A percentile compares a stretch with the other conserved stretches of the same genome.
These are phyloP conservation scores for Daldinia decipiens DNA, from an alignment of 495 filamentous ascomycete genomes.

Conservation along the genomic window DNA sequence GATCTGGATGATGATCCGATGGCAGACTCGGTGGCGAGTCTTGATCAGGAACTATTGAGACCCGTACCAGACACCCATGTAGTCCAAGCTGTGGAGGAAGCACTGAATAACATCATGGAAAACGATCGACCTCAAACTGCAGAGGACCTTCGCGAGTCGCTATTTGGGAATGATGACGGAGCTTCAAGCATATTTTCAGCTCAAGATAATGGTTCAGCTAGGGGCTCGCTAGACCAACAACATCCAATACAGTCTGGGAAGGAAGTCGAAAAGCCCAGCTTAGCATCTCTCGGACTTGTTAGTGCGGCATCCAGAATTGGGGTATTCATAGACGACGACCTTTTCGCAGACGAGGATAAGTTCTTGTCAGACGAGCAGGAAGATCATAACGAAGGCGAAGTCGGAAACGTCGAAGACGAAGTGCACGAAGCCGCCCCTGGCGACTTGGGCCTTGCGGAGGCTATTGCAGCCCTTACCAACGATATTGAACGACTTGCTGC, in stretches of 20 bases:
- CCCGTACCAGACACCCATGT: conserved; percentile 65
- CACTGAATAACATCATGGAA: conserved; percentile 94
- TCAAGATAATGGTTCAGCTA: conserved; percentile 56
- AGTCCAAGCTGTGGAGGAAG: conserved; percentile 93
- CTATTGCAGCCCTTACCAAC: conserved; percentile 81
- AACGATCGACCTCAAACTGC: conserved; percentile 67
- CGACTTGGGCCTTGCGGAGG: conserved; percentile 92
- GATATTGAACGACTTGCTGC: conserved; percentile 90
- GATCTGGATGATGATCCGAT: conserved; percentile 62
- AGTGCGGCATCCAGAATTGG: conserved; percentile 81
- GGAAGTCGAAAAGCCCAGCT: conserved; percentile 78
- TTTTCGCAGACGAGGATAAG: conserved; percentile 90
- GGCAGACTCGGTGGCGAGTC: conserved; percentile 62
- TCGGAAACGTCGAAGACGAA: conserved; percentile 75
- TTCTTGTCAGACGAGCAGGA: conserved; percentile 87
- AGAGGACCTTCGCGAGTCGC: conserved; percentile 68
- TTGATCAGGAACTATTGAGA: conserved; percentile 57
- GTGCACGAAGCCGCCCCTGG: conserved; percentile 96
- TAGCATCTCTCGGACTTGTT: conserved; percentile 90
- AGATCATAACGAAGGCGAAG: conserved; percentile 70
- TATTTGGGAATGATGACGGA: conserved; percentile 64
- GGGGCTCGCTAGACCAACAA: conserved; percentile 67
- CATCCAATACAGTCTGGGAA: conserved; percentile 48
- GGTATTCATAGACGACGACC: conserved; percentile 90
- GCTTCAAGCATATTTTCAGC: conserved; percentile 61